Base-by-base conservation (phyloP, 805 yeast species). In the Candida easanensis region DNA sequence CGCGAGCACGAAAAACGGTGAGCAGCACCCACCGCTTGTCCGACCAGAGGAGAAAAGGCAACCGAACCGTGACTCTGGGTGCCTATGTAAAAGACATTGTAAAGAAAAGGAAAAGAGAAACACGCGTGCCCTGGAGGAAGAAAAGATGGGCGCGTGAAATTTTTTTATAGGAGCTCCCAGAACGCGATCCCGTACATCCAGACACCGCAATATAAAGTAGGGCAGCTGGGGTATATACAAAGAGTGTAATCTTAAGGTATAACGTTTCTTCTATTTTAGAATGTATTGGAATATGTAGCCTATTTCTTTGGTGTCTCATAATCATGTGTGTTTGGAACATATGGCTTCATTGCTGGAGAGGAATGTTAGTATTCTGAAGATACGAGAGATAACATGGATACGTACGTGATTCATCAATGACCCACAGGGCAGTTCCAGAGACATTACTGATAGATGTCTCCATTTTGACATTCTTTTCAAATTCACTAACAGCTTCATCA, bases 1-100 rank as follows among this genome's bases (percentile, higher is more conserved):
- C 93, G 93, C 93, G 90, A 86, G 95, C 95, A 86, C 95, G 87
- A 76, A 76, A 69, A 56, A 26, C 38, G 5, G 26, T 18, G 45
- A 38, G 42, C 35, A 26, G 32, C 26, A 39, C 44, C 47, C 43
- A 28, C 33, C 4, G 23, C 49, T 53, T 57, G 65, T 54, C 58
- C 60, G 62, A 55, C 61, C 65, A 64, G 54, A 46, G 65, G 57
- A 53, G 49, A 51, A 45, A 40, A 53, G 41, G 36, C 35, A 49
- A 48, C 49, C 66, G 64, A 60, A 65, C 69, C 73, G 75, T 70
- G 75, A 70, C 75, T 70, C 75, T 70, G 91, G 93, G 91, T 82
- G 90, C 85, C 93, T 83, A 52, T 46, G 42, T 47, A 51, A 51
- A 54, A 57, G 55, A 58, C 62, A 58, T 58, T 58, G 61, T 53